A percentile compares a stretch with the other conserved stretches of the same genome.
Evolutionary conservation across 2,329 filamentous ascomycete species (phyloP).

Genomic region (Trichoderma endophyticum): DNA sequence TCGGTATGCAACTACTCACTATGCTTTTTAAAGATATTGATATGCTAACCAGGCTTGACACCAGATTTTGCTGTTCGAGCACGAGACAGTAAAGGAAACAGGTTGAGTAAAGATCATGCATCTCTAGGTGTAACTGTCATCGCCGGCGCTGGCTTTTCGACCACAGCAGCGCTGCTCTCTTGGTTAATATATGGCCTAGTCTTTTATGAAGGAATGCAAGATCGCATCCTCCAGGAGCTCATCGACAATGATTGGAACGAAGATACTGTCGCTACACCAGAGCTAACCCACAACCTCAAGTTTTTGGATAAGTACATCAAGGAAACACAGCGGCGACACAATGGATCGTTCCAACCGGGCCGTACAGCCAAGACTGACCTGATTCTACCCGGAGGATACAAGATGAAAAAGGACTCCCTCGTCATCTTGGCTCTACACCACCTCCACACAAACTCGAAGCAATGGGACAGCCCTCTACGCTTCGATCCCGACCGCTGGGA

Average conservation of each 20-base stretch:
- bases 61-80: slow-evolving; percentile 52
- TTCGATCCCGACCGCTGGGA: slow-evolving; percentile 60
- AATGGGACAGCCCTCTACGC: slow-evolving; percentile 56
- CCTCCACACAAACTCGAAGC: slow-evolving; percentile 50
- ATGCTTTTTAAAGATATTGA: background rate
- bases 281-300: slow-evolving; percentile 45
- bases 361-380: slow-evolving; percentile 55
- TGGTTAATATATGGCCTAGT: slow-evolving; percentile 56
- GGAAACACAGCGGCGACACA: slow-evolving; percentile 58
- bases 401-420: slow-evolving; percentile 48
- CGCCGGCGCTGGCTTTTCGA: slow-evolving; percentile 58
- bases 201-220: slow-evolving; percentile 53
- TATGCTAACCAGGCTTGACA: background rate
- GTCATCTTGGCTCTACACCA: slow-evolving; percentile 51
- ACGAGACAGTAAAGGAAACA: slow-evolving; percentile 51
- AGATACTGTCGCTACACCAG: slow-evolving; percentile 44
- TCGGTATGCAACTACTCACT: slow-evolving; percentile 15
- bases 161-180: slow-evolving; percentile 55
- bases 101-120: slow-evolving; percentile 39
- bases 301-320: slow-evolving; percentile 59
- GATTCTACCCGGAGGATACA: slow-evolving; percentile 58
- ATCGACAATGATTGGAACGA: slow-evolving; percentile 46
- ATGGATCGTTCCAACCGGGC: slow-evolving; percentile 58
- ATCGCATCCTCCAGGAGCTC: slow-evolving; percentile 55
- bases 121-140: slow-evolving; percentile 44